Percentiles rank a stretch among this genome's conserved stretches.
These are phyloP conservation scores for Flagelloscypha sp. DNA, from an alignment of 768 basidiomycete species.

Conservation along the genomic window DNA sequence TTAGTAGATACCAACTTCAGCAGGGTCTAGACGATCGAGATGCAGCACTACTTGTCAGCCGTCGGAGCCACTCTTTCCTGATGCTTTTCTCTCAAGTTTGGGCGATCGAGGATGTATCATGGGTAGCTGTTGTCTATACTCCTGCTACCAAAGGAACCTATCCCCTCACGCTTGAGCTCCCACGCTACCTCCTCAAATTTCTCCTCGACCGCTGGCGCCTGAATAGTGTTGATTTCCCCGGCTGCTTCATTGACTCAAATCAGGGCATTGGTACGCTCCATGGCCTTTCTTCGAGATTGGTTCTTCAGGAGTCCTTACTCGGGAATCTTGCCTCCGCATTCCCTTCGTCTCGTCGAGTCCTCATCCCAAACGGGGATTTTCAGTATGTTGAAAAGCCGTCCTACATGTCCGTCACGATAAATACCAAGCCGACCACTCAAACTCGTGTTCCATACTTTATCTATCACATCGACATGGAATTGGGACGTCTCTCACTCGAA, in stretches of 20 bases:
- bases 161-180: slow-evolving; percentile 23
- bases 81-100: slow-evolving; percentile 15
- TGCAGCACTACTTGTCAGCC: slow-evolving; percentile 18
- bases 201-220: slow-evolving; percentile 25
- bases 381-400: slow-evolving; percentile 12
- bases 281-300: slow-evolving; percentile 30
- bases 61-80: slow-evolving; percentile 15
- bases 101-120: slow-evolving; percentile 13
- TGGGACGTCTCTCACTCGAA: slow-evolving; percentile 23
- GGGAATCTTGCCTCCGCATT: slow-evolving; percentile 6
- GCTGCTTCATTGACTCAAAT: slow-evolving; percentile 31
- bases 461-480: slow-evolving; percentile 25
- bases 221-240: slow-evolving; percentile 31
- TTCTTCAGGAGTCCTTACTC: slow-evolving; percentile 26
- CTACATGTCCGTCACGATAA: slow-evolving; percentile 18
- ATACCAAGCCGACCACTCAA: slow-evolving; percentile 5
- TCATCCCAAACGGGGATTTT: slow-evolving; percentile 30
- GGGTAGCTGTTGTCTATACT: slow-evolving; percentile 10
- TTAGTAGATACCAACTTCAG: neutral
- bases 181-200: slow-evolving; percentile 34
- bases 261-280: slow-evolving; percentile 38
- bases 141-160: neutral
- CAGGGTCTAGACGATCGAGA: slow-evolving; percentile 12
- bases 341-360: slow-evolving; percentile 20
- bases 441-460: slow-evolving; percentile 10